Percentiles rank a stretch among this genome's conserved stretches.
Evolutionary conservation across 805 yeast genomes (phyloP).

Genomic region (Wickerhamomyces subpelliculosus): DNA sequence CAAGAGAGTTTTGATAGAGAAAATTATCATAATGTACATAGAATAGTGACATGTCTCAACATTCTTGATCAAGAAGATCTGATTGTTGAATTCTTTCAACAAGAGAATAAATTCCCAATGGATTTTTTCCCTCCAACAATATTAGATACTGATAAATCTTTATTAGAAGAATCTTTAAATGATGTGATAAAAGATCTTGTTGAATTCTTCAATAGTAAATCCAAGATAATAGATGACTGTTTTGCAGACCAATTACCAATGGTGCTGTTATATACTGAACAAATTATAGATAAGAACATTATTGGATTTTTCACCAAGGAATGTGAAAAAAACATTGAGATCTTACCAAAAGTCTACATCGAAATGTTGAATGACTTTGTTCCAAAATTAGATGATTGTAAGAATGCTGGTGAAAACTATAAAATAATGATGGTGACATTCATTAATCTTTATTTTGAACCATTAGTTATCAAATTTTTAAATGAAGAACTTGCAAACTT

Average conservation of each 20-base stretch:
- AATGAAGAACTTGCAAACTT: conserved; percentile 25
- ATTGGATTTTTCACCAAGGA: conserved; percentile 19
- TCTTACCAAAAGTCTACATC: conserved; percentile 27
- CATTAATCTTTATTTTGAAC: conserved; percentile 31
- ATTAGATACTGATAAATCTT: conserved; percentile 16
- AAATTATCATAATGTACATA: conserved; percentile 15
- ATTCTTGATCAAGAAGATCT: conserved; percentile 28
- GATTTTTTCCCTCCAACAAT: conserved; percentile 24
- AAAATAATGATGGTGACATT: conserved; percentile 23
- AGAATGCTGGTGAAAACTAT: conserved; percentile 29
- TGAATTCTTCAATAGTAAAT: conserved; percentile 27
- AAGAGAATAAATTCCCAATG: conserved; percentile 26
- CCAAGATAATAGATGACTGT: conserved; percentile 29
- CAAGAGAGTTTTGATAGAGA: conserved; percentile 10
- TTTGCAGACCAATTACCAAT: conserved; percentile 33
- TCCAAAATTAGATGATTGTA: conserved; percentile 28
- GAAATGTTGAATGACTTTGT: conserved; percentile 24
- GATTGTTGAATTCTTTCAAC: conserved; percentile 33
- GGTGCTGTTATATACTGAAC: conserved; percentile 30
- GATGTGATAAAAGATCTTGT: conserved; percentile 21
- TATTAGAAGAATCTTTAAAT: conserved; percentile 18
- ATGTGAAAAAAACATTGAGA: conserved; percentile 19
- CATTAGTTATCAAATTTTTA: conserved; percentile 25
- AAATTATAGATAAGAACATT: conserved; percentile 29
- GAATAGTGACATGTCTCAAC: conserved; percentile 19